These are phyloP conservation scores for Endothia cerciana DNA, from an alignment of 2,329 filamentous ascomycete genomes.

Conservation along the genomic window DNA sequence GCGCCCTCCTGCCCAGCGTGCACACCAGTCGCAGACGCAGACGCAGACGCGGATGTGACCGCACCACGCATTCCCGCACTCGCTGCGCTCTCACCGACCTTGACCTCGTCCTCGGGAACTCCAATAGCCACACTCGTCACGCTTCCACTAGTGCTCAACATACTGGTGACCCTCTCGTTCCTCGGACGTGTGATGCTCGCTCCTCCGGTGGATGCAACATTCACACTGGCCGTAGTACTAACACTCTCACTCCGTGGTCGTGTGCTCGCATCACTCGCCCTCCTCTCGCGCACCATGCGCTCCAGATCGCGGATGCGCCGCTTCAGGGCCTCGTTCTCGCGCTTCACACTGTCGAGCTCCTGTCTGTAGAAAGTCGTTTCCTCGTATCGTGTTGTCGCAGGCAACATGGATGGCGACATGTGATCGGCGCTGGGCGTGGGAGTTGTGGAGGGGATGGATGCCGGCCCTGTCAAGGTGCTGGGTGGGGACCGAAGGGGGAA, in stretches of 20 bases:
- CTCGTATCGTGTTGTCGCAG: constrained; percentile 63
- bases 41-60: background rate
- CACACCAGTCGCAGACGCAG: background rate
- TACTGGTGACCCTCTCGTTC: constrained; percentile 51
- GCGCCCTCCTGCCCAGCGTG: constrained; percentile 9
- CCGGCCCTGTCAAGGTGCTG: constrained; percentile 37
- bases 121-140: constrained; percentile 50
- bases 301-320: constrained; percentile 66
- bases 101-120: constrained; percentile 62
- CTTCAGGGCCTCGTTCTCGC: constrained; percentile 67
- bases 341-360: constrained; percentile 64
- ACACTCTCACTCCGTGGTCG: constrained; percentile 51
- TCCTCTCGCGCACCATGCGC: constrained; percentile 53
- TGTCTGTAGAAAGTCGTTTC: constrained; percentile 63
- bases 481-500: constrained; percentile 37
- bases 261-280: constrained; percentile 49
- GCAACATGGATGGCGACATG: constrained; percentile 58
- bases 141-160: constrained; percentile 45
- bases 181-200: constrained; percentile 52
- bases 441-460: constrained; percentile 45
- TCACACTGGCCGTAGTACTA: constrained; percentile 37
- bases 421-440: constrained; percentile 43
- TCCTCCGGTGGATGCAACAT: constrained; percentile 36
- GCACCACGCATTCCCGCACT: constrained; percentile 44
- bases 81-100: constrained; percentile 65